These are phyloP conservation scores for Hortaea werneckii DNA, from an alignment of 2,329 filamentous ascomycete genomes.

Conservation along the genomic window DNA sequence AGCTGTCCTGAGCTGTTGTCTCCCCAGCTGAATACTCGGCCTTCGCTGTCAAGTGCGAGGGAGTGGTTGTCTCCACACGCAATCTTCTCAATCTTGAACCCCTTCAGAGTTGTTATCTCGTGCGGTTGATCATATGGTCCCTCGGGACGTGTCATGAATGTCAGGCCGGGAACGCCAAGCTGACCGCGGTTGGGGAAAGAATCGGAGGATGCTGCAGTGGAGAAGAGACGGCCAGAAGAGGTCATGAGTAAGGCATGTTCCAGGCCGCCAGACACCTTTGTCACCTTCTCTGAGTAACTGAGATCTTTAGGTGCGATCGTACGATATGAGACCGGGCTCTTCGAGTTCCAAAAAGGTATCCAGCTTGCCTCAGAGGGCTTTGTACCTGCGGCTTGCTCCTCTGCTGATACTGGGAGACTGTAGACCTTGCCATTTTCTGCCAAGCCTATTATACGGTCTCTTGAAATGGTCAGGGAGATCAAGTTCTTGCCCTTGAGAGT, in stretches of 20 bases:
- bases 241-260: slow-evolving; percentile 85
- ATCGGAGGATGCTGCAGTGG: slow-evolving; percentile 69
- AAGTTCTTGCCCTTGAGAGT: slow-evolving; percentile 79
- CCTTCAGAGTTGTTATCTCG: slow-evolving; percentile 62
- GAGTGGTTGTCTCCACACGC: slow-evolving; percentile 84
- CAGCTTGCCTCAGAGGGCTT: slow-evolving; percentile 59
- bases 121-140: slow-evolving; percentile 75
- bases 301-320: slow-evolving; percentile 56
- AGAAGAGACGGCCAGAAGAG: slow-evolving; percentile 74
- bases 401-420: slow-evolving; percentile 66
- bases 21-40: slow-evolving; percentile 75
- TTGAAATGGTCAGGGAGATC: slow-evolving; percentile 63
- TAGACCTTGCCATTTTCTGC: slow-evolving; percentile 68
- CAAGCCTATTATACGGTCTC: slow-evolving; percentile 73
- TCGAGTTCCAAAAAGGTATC: slow-evolving; percentile 61
- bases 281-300: slow-evolving; percentile 60
- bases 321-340: slow-evolving; percentile 58
- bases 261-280: slow-evolving; percentile 63
- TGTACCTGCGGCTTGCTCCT: slow-evolving; percentile 56
- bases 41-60: slow-evolving; percentile 62
- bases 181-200: slow-evolving; percentile 76
- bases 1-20: slow-evolving; percentile 89
- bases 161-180: slow-evolving; percentile 73
- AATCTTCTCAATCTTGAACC: slow-evolving; percentile 61
- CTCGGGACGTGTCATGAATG: slow-evolving; percentile 64